phyloP scores from a whole-genome alignment of 139 green algal genomes.

The Gonium pectorale region DNA sequence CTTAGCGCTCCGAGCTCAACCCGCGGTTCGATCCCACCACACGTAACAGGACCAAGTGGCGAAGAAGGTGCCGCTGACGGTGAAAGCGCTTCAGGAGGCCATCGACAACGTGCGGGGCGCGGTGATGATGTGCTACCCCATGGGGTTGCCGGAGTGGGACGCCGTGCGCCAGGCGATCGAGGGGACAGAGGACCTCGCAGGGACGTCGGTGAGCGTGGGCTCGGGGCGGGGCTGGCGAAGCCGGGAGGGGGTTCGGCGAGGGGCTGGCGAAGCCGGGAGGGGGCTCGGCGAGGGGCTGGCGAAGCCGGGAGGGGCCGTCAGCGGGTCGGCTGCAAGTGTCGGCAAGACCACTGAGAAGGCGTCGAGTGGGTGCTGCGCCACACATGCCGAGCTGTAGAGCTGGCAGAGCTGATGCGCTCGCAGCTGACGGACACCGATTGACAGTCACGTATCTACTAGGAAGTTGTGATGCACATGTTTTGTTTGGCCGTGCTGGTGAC shows the following conservation, averaged over 20 bases:
- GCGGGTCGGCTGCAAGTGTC: no score
- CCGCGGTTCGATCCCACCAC: no score
- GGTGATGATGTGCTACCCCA: conserved; percentile 90
- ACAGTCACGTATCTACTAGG: no score
- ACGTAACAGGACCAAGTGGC: conserved; percentile 68
- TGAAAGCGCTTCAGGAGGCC: conserved; percentile 64
- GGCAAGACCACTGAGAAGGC: no score
- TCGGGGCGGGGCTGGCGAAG: no score
- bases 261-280: background rate
- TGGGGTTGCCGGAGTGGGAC: conserved; percentile 88
- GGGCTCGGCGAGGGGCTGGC: background rate
- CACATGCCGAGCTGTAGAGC: no score
- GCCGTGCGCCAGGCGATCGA: conserved; percentile 77
- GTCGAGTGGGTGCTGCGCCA: no score
- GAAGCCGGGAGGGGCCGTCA: background rate
- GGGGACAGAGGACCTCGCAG: conserved; percentile 73
- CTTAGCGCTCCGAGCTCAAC: no score
- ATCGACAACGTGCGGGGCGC: conserved; percentile 83
- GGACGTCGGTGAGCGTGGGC: conserved; percentile 62
- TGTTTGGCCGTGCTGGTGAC: no score
- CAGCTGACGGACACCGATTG: no score
- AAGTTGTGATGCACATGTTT: no score
- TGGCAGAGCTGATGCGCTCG: no score
- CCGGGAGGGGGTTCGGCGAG: background rate
- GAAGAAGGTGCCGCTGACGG: conserved; percentile 69